Base-by-base conservation (phyloP, 352 stramenopile genomes). In the Aphanomyces cochlioides region DNA sequence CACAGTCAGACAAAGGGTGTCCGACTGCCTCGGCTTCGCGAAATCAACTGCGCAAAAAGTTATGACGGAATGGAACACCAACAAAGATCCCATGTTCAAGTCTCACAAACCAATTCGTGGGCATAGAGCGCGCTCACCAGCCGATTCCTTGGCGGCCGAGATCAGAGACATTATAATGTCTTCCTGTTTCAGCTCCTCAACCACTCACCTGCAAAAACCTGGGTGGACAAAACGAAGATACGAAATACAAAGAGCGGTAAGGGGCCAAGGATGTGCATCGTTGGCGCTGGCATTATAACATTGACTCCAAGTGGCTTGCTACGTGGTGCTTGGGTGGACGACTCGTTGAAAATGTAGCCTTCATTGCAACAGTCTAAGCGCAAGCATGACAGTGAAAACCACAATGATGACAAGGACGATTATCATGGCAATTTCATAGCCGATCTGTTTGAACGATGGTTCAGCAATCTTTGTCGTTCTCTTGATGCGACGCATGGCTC, bases 361-460 rank as follows among this genome's bases (percentile, higher is more conserved):
- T 12, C 56, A 6, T 7, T 36, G 36, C 48, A 21, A n/a, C n/a
- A n/a, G n/a, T n/a, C n/a, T n/a, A n/a, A n/a, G n/a, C n/a, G n/a
- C n/a, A n/a, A n/a, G n/a, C n/a, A n/a, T n/a, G 36, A 34, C 7
- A 5, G 15, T 34, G 19, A 21, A 15, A 57, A 57, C 3, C 50
- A 61, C 13, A 19, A 21, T 34, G 34, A 45, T 12, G 10, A 17
- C 4, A 39, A 67, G 2, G 57, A 59, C 6, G 67, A 73, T 56
- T 73, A 73, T 48, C 56, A 73, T 60, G 67, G 67, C 10, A 73
- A 73, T 34, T 73, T 73, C 15, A 41, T 60, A 17, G 56, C 56
- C 6, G 41, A 59, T 12, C 54, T 67, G 7, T 67, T 72, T 15
- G 54, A 66, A 40, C 54, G 56, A 19, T 60, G 66, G 54, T 72